Evolutionary conservation across 2,329 filamentous ascomycete genomes (phyloP).

Genomic region (Blumeriella jaapii): DNA sequence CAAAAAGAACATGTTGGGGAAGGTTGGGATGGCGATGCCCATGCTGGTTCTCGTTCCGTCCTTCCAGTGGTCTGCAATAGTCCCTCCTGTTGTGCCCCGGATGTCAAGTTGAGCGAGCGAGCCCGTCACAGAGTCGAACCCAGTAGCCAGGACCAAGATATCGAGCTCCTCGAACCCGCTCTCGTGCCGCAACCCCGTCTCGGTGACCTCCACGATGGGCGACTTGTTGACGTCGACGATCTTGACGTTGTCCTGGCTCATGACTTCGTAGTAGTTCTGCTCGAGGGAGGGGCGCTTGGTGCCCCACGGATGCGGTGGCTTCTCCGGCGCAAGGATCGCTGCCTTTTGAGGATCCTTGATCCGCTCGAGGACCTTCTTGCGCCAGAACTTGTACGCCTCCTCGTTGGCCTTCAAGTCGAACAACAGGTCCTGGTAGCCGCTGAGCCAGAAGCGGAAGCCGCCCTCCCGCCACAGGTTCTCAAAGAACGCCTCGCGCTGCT

Average conservation of each 20-base stretch:
- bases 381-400: slow-evolving; percentile 38
- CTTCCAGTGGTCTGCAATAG: slow-evolving; percentile 27
- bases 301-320: slow-evolving; percentile 35
- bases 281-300: slow-evolving; percentile 37
- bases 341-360: slow-evolving; percentile 34
- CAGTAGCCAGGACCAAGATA: slow-evolving; percentile 28
- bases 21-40: slow-evolving; percentile 32
- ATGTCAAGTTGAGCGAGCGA: slow-evolving; percentile 26
- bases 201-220: slow-evolving; percentile 31
- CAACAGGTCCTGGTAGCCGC: slow-evolving; percentile 35
- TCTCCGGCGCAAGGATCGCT: slow-evolving; percentile 35
- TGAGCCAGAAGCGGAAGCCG: slow-evolving; percentile 36
- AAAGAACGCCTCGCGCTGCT: slow-evolving; percentile 34
- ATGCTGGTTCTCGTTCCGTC: slow-evolving; percentile 27
- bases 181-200: slow-evolving; percentile 27
- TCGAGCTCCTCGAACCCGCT: slow-evolving; percentile 26
- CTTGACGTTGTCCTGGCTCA: slow-evolving; percentile 34
- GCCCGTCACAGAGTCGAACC: slow-evolving; percentile 29
- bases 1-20: slow-evolving; percentile 38
- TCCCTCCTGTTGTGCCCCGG: slow-evolving; percentile 21
- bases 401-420: slow-evolving; percentile 33
- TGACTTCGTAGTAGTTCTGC: slow-evolving; percentile 37
- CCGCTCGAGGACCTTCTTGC: slow-evolving; percentile 32
- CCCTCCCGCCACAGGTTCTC: slow-evolving; percentile 35
- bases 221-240: slow-evolving; percentile 35